Evolutionary conservation across 768 basidiomycete species (phyloP).

Genomic region (Leucocoprinus sp.): DNA sequence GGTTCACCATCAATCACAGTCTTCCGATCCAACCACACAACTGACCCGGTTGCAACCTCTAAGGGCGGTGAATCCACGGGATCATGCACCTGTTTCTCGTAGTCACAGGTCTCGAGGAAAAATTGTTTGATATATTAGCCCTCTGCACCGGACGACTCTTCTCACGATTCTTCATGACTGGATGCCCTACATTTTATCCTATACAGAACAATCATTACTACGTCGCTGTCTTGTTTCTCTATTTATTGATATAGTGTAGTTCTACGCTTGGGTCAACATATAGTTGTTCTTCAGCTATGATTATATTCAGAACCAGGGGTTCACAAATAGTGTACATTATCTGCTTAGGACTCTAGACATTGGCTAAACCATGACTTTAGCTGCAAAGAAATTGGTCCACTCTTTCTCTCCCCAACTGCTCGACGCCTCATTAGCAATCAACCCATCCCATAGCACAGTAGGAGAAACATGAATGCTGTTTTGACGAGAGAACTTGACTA

Average conservation of each 20-base stretch:
- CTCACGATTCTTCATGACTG: not conserved
- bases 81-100: slow-evolving; percentile 1
- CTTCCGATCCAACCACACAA: not conserved
- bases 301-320: not conserved
- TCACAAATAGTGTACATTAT: slow-evolving; percentile 1
- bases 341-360: not conserved
- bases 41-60: not conserved
- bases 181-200: not conserved
- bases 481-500: slow-evolving; percentile 88
- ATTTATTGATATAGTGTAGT: not conserved
- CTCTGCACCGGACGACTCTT: not conserved
- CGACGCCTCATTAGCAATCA: slow-evolving; percentile 62
- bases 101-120: slow-evolving; percentile 1
- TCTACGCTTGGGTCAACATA: not conserved
- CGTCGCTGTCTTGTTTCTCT: not conserved
- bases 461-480: slow-evolving; percentile 91
- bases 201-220: not conserved
- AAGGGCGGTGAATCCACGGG: not conserved
- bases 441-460: slow-evolving; percentile 70
- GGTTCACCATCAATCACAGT: not conserved
- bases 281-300: not conserved
- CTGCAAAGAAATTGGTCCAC: slow-evolving; percentile 68
- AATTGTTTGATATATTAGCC: slow-evolving; percentile 5
- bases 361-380: slow-evolving; percentile 42
- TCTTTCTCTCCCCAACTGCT: slow-evolving; percentile 79